Base-by-base conservation (phyloP, 2,329 filamentous ascomycete genomes). In the Colletotrichum eleusines region DNA sequence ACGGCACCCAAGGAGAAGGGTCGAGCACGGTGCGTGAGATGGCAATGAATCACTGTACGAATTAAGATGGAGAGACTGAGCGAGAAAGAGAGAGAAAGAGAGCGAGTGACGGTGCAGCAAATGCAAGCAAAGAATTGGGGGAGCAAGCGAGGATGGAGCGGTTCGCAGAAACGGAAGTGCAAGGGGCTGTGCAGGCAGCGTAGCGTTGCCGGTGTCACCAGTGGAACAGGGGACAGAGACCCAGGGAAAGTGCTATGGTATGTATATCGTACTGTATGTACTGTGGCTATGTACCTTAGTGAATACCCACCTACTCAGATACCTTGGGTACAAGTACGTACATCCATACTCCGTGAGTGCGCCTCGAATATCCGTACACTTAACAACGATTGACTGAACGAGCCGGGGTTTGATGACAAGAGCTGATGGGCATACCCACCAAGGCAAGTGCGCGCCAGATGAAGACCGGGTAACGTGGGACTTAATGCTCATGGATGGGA, bases 101-200 rank as follows among this genome's bases (percentile, higher is more conserved):
- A n/a, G n/a, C n/a, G n/a, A n/a, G n/a, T n/a, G n/a, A n/a, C n/a
- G n/a, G n/a, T 33, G 9, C 35, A 38, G 9, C 38, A 40, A 33
- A 33, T 33, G 31, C 18, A 28, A 51, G 48, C 33, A 5, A 28
- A 51, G 48, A 23, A 5, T 33, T 35, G 40, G 42, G 20, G 33
- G n/a, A 33, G 44, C n/a, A 31, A 33, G 44, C n/a, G 58, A 57
- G 33, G 16, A 42, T 5, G 16, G 31, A 59, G 53, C 63, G 31
- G 63, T 50, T 65, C n/a, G 63, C 63, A 65, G 44, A 16, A 50
- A 53, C 46, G 23, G 46, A 40, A 46, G 63, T 67, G 67, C 67
- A 70, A 66, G 67, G 67, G 67, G 57, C n/a, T 23, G 12, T 67
- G 67, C 63, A 70, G 67, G 57, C 55, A 70, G 67, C 55, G 53